These are phyloP conservation scores for Wickerhamiella domercqiae DNA, from an alignment of 805 yeast genomes.

Conservation along the genomic window DNA sequence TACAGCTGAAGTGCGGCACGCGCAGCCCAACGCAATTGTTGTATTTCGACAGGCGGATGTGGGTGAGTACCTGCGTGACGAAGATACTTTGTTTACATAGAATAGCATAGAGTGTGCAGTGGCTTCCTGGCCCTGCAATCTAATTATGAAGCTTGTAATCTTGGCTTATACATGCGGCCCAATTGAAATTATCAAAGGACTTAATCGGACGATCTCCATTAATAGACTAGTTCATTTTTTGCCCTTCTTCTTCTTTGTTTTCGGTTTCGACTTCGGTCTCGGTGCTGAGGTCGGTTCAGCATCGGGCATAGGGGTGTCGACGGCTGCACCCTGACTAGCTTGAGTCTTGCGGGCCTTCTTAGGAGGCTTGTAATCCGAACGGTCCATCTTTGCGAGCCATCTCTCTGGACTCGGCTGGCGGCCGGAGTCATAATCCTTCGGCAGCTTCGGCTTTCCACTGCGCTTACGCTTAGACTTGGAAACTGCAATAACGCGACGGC, in stretches of 20 bases:
- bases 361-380: slow-evolving; percentile 70
- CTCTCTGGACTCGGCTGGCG: slow-evolving; percentile 51
- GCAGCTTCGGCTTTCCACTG: slow-evolving; percentile 24
- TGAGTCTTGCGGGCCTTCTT: slow-evolving; percentile 39
- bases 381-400: slow-evolving; percentile 81
- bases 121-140: too few relatives aligned
- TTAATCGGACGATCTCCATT: too few relatives aligned
- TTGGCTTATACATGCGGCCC: too few relatives aligned
- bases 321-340: slow-evolving; percentile 26
- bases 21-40: slow-evolving; percentile 88
- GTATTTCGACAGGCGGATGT: slow-evolving; percentile 96
- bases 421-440: slow-evolving; percentile 28
- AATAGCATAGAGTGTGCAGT: too few relatives aligned
- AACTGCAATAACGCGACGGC: not conserved
- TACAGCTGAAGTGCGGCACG: slow-evolving; percentile 69
- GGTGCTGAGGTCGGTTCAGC: slow-evolving; percentile 2
- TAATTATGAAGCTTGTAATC: too few relatives aligned
- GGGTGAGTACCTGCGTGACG: slow-evolving; percentile 96
- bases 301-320: too few relatives aligned
- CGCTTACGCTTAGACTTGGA: slow-evolving; percentile 19
- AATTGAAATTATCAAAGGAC: too few relatives aligned
- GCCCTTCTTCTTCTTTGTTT: slow-evolving; percentile 24
- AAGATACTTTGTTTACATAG: slow-evolving; percentile 82
- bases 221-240: slow-evolving; percentile 16
- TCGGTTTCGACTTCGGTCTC: slow-evolving; percentile 9